phyloP scores from a whole-genome alignment of 2,329 filamentous ascomycete genomes.

The Albifimbria verrucaria region DNA sequence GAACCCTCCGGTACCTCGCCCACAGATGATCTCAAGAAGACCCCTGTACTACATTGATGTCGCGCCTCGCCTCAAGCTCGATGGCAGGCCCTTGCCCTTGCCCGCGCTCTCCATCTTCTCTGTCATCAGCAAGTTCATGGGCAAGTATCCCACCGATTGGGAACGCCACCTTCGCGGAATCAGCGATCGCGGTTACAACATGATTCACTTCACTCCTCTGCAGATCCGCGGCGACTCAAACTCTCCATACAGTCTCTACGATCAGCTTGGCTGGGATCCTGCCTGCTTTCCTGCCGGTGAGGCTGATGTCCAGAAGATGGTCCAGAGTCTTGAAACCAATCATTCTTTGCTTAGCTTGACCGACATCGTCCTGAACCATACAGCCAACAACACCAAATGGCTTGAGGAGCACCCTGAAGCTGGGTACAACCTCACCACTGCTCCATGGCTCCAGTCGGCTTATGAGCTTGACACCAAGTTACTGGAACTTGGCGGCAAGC shows the following conservation, averaged over 20 bases:
- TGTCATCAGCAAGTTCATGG: constrained; percentile 97
- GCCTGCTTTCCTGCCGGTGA: constrained; percentile 81
- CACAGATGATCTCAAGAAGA: constrained; percentile 58
- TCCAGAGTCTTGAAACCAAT: constrained; percentile 77
- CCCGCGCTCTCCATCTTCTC: constrained; percentile 90
- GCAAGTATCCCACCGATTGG: constrained; percentile 86
- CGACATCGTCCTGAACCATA: constrained; percentile 98
- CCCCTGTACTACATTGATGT: constrained; percentile 93
- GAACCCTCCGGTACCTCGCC: constrained; percentile 17
- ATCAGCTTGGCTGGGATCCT: constrained; percentile 85
- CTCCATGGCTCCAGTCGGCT: constrained; percentile 70
- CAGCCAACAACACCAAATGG: constrained; percentile 93
- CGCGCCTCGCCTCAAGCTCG: constrained; percentile 73
- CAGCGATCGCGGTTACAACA: constrained; percentile 90
- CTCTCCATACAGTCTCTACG: constrained; percentile 94
- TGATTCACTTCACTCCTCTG: constrained; percentile 96
- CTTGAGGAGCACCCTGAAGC: constrained; percentile 90
- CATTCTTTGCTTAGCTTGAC: constrained; percentile 85
- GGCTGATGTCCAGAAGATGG: constrained; percentile 72
- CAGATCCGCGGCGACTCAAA: constrained; percentile 87
- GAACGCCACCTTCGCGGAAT: constrained; percentile 85
- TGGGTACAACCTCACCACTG: constrained; percentile 90
- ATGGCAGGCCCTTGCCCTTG: constrained; percentile 72
- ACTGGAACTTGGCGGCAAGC: constrained; percentile 72
- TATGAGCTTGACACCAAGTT: constrained; percentile 59